Evolutionary conservation across 345 rosid species (phyloP).

Genomic region (Camelina neglecta): DNA sequence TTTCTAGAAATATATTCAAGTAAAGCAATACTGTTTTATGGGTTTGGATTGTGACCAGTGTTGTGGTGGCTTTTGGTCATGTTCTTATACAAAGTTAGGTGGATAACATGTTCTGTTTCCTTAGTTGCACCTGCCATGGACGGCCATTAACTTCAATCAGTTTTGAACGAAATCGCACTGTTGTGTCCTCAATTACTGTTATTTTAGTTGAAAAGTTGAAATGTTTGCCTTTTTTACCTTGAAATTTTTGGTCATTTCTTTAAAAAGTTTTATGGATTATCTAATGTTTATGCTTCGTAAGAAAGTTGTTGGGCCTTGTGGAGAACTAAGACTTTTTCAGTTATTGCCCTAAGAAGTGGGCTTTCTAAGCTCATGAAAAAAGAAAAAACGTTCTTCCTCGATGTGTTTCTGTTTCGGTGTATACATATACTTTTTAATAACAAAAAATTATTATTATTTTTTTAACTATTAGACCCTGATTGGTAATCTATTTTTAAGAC

Average conservation of each 20-base stretch:
- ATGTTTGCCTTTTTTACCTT: neutral
- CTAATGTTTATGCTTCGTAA: neutral
- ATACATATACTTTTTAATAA: too few species aligned
- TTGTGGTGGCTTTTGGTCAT: constrained; percentile 40
- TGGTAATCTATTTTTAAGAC: too few species aligned
- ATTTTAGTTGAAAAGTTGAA: constrained; percentile 1
- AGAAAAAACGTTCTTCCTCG: neutral
- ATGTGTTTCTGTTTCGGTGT: too few species aligned
- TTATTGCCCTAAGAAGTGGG: neutral
- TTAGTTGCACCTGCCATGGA: constrained; percentile 25
- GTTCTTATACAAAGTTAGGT: constrained; percentile 40
- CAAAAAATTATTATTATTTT: too few species aligned
- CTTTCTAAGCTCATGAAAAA: neutral
- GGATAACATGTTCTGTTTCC: constrained; percentile 39
- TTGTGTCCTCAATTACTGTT: constrained; percentile 30
- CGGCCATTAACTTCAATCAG: constrained; percentile 37
- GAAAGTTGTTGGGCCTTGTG: neutral
- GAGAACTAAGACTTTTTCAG: neutral
- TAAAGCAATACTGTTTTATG: constrained; percentile 24
- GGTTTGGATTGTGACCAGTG: constrained; percentile 37
- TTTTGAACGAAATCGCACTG: constrained; percentile 23
- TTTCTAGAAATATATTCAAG: neutral
- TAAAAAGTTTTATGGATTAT: neutral
- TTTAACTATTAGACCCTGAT: too few species aligned
- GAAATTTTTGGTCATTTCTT: neutral